Evolutionary conservation across 352 stramenopile species (phyloP).

Genomic region (Phytophthora multivora): DNA sequence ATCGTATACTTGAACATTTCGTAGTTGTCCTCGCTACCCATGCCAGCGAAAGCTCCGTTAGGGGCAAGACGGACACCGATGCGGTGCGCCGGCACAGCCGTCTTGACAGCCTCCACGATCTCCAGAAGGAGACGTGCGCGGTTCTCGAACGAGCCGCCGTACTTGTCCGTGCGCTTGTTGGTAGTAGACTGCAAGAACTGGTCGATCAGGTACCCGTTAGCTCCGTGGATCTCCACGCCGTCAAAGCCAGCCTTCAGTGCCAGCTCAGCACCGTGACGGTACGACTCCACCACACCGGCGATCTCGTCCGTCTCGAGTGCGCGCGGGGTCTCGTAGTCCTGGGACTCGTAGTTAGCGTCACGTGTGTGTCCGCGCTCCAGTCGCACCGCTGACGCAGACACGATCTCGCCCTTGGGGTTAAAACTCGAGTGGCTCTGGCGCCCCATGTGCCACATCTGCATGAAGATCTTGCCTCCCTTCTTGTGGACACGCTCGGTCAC

Average conservation of each 20-base stretch:
- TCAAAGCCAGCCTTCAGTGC: constrained; percentile 75
- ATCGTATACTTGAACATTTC: constrained; percentile 40
- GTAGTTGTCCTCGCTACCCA: constrained; percentile 51
- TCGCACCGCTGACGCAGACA: constrained; percentile 49
- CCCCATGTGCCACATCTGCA: constrained; percentile 31
- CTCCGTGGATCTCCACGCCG: constrained; percentile 62
- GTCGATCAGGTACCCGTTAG: constrained; percentile 92
- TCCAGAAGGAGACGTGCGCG: constrained; percentile 73
- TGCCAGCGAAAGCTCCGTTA: constrained; percentile 36
- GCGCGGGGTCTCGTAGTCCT: constrained; percentile 50
- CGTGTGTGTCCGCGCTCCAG: constrained; percentile 33
- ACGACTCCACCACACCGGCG: constrained; percentile 64
- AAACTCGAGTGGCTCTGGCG: constrained; percentile 38
- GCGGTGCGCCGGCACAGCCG: constrained; percentile 26
- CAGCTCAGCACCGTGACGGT: constrained; percentile 51
- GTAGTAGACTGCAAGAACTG: constrained; percentile 84
- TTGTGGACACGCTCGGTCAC: constrained; percentile 26
- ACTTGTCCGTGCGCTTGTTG: constrained; percentile 51
- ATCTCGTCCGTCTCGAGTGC: constrained; percentile 82
- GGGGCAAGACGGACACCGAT: constrained; percentile 46
- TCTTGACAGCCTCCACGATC: constrained; percentile 61
- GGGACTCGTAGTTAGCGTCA: constrained; percentile 32
- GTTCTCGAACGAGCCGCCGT: constrained; percentile 87
- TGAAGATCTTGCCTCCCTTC: constrained; percentile 26
- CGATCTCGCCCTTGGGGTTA: constrained; percentile 43